phyloP scores from a whole-genome alignment of 1,139 yeast species.

The Barnettozyma hawaiiensis region DNA sequence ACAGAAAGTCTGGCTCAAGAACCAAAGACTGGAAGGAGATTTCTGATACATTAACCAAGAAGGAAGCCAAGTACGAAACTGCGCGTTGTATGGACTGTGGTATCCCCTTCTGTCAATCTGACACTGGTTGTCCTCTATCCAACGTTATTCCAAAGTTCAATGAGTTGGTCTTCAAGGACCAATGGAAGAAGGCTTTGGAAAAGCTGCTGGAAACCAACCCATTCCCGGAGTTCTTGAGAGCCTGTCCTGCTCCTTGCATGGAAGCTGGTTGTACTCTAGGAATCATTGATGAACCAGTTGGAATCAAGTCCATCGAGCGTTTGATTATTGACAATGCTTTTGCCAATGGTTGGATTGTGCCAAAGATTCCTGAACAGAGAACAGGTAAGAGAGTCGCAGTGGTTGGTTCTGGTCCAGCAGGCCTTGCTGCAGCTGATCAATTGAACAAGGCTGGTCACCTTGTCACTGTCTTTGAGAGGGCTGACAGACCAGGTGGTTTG shows the following conservation, averaged over 20 bases:
- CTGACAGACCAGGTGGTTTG: conserved; percentile 95
- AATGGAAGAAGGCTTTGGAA: conserved; percentile 93
- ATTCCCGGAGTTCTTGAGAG: conserved; percentile 97
- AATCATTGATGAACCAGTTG: conserved; percentile 91
- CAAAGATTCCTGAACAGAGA: conserved; percentile 70
- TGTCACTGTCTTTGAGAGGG: conserved; percentile 88
- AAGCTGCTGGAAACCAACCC: conserved; percentile 93
- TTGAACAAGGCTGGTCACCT: conserved; percentile 91
- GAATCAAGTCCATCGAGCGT: conserved; percentile 92
- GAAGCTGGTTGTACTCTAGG: conserved; percentile 98
- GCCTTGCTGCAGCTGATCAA: conserved; percentile 95
- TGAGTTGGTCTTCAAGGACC: conserved; percentile 89
- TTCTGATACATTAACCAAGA: conserved; percentile 73
- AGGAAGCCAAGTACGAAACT: conserved; percentile 84
- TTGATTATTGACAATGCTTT: conserved; percentile 95
- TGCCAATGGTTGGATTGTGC: conserved; percentile 94
- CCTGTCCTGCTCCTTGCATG: conserved; percentile 95
- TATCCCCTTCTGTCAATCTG: conserved; percentile 97
- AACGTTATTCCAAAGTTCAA: conserved; percentile 98
- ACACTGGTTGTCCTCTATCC: conserved; percentile 96
- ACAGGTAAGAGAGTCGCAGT: conserved; percentile 84
- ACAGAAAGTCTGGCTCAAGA: conserved; percentile 73
- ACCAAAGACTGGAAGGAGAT: conserved; percentile 91
- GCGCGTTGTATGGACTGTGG: conserved; percentile 99
- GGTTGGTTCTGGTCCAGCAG: conserved; percentile 96